Percentiles rank a stretch among this genome's conserved stretches.
These are phyloP conservation scores for Chrysanthemum makinoi DNA, from an alignment of 129 eudicot genomes.

Conservation along the genomic window DNA sequence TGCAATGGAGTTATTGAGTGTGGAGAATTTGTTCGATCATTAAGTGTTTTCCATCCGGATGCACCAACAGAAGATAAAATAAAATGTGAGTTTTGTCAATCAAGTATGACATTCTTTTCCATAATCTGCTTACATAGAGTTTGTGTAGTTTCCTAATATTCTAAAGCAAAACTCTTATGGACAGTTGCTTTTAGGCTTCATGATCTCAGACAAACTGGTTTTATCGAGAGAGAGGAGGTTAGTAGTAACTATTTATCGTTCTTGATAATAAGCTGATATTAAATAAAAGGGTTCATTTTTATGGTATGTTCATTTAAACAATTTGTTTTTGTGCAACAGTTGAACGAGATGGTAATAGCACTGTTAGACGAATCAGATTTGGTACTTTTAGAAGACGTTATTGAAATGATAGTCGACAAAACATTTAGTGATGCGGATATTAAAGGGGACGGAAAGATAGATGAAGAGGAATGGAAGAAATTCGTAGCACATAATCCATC, in stretches of 20 bases:
- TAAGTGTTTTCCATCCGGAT: constrained; percentile 57
- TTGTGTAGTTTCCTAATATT: no score
- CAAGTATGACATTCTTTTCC: no score
- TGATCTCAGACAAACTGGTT: constrained; percentile 84
- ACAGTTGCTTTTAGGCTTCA: constrained; percentile 92
- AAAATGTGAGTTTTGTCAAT: no score
- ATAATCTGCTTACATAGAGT: no score
- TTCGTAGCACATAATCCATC: constrained; percentile 77
- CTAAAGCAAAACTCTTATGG: not conserved
- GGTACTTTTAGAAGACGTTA: constrained; percentile 63
- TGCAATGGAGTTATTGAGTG: constrained; percentile 59
- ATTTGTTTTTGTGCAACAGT: constrained; percentile 35
- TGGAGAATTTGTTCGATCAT: constrained; percentile 55
- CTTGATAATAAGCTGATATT: no score
- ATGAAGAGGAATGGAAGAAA: constrained; percentile 83
- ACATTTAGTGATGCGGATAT: constrained; percentile 76
- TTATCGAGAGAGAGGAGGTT: constrained; percentile 93
- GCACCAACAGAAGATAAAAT: constrained; percentile 36
- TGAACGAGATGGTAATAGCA: constrained; percentile 90
- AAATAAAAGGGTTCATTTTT: no score
- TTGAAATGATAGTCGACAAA: constrained; percentile 83
- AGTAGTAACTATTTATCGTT: constrained; percentile 11
- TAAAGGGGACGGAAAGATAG: constrained; percentile 85
- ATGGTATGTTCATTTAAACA: no score
- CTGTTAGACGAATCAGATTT: constrained; percentile 86